phyloP scores from a whole-genome alignment of 352 stramenopile species.

The Pythium folliculosum region DNA sequence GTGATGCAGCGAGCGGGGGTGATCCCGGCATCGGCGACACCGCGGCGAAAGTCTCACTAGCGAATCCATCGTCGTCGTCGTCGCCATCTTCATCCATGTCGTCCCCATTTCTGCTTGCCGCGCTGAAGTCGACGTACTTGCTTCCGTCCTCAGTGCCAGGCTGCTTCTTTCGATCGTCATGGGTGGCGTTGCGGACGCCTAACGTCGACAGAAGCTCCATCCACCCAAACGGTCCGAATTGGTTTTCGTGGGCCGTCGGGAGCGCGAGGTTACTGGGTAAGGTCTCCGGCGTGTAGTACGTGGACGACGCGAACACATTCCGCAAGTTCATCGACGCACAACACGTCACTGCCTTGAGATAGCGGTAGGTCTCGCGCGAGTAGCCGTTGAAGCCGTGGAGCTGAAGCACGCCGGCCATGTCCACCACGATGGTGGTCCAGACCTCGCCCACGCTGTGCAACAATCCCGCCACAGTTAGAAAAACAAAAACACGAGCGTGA shows the following conservation, averaged over 20 bases:
- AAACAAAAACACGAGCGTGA: background rate
- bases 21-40: background rate
- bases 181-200: slow-evolving; percentile 2
- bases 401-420: slow-evolving; percentile 63
- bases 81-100: background rate
- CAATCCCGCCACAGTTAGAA: too few relatives aligned
- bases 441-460: slow-evolving; percentile 22
- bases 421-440: slow-evolving; percentile 69
- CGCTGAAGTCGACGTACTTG: background rate
- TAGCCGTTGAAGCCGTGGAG: slow-evolving; percentile 75
- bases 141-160: background rate
- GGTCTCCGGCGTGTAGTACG: slow-evolving; percentile 44
- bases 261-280: slow-evolving; percentile 28
- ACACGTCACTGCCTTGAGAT: slow-evolving; percentile 70
- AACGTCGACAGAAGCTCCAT: slow-evolving; percentile 3
- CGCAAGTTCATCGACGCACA: slow-evolving; percentile 69
- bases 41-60: background rate
- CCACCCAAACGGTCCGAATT: slow-evolving; percentile 26
- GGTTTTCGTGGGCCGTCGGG: slow-evolving; percentile 16
- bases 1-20: background rate
- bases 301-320: slow-evolving; percentile 63
- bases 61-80: background rate
- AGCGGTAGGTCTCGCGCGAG: slow-evolving; percentile 53
- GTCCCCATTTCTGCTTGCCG: background rate
- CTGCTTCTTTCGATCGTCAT: background rate